Conservation (phyloP, 2,329 filamentous ascomycete species). For the Neopestalotiopsis sp. region DNA sequence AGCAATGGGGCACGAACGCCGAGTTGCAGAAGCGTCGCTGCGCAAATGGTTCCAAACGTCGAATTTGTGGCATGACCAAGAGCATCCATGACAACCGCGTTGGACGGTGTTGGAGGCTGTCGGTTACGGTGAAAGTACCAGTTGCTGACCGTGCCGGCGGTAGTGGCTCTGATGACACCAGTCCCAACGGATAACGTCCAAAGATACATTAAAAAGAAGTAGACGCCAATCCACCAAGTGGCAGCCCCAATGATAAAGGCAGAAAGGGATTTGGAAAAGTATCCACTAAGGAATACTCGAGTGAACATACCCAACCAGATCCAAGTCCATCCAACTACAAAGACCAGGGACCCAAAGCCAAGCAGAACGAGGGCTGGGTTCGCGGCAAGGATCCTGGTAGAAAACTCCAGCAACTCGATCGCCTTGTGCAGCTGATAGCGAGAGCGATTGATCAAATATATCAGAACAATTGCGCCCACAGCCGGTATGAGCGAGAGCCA, state of each 20-base stretch:
- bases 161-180: constrained; percentile 87
- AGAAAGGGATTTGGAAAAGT: constrained; percentile 67
- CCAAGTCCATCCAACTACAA: constrained; percentile 92
- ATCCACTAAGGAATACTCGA: constrained; percentile 90
- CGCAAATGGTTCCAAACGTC: constrained; percentile 89
- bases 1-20: constrained; percentile 85
- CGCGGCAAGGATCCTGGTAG: constrained; percentile 82
- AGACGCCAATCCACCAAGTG: constrained; percentile 94
- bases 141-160: constrained; percentile 93
- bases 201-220: constrained; percentile 91
- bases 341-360: constrained; percentile 77
- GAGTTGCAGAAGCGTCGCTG: constrained; percentile 82
- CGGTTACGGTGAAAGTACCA: constrained; percentile 98
- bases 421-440: constrained; percentile 82
- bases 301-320: constrained; percentile 97
- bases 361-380: constrained; percentile 83
- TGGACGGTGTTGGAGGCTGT: constrained; percentile 76
- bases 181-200: constrained; percentile 91
- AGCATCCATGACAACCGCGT: constrained; percentile 82
- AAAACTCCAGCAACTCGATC: constrained; percentile 89
- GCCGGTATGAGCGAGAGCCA: constrained; percentile 82
- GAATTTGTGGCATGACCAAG: constrained; percentile 82
- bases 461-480: constrained; percentile 75
- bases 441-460: constrained; percentile 81
- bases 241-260: constrained; percentile 82